These are phyloP conservation scores for Aphanoascus verrucosus DNA, from an alignment of 2,329 filamentous ascomycete genomes.

Conservation along the genomic window DNA sequence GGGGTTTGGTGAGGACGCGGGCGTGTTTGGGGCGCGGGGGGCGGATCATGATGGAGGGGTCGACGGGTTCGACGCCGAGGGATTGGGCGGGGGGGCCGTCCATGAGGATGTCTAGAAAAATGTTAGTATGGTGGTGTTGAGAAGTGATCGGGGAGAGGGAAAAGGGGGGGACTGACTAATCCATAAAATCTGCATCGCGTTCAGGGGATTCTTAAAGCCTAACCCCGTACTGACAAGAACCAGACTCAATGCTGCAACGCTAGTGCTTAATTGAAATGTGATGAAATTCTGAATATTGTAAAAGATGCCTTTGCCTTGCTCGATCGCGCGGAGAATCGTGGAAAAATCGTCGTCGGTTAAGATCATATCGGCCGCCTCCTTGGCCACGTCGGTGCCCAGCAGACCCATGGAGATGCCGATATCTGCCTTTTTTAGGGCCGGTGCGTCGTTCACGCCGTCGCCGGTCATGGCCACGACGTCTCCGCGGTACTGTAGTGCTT, in stretches of 20 bases:
- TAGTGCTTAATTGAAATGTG: constrained; percentile 95
- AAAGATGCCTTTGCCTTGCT: constrained; percentile 98
- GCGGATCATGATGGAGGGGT: constrained; percentile 84
- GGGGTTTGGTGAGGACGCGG: constrained; percentile 73
- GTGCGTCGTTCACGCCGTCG: constrained; percentile 95
- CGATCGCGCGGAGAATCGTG: constrained; percentile 84
- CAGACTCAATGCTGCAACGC: constrained; percentile 80
- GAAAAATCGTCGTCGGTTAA: constrained; percentile 83
- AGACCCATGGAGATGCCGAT: constrained; percentile 97
- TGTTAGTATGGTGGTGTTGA: too few relatives aligned
- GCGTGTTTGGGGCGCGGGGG: constrained; percentile 80
- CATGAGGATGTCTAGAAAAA: constrained; percentile 82
- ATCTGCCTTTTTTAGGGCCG: constrained; percentile 90
- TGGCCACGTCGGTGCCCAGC: constrained; percentile 91
- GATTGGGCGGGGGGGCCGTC: constrained; percentile 96
- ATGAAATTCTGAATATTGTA: constrained; percentile 99
- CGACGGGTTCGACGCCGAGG: constrained; percentile 87
- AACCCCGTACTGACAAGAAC: constrained; percentile 87
- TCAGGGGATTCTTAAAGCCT: constrained; percentile 88
- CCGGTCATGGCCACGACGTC: constrained; percentile 99
- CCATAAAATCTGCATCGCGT: constrained; percentile 99
- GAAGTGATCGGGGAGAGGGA: too few relatives aligned
- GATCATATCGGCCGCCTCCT: constrained; percentile 84
- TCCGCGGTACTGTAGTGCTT: constrained; percentile 78
- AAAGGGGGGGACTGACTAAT: constrained; percentile 61